Conservation (phyloP, 208 protist species). For the Leptomonas pyrrhocoris region DNA sequence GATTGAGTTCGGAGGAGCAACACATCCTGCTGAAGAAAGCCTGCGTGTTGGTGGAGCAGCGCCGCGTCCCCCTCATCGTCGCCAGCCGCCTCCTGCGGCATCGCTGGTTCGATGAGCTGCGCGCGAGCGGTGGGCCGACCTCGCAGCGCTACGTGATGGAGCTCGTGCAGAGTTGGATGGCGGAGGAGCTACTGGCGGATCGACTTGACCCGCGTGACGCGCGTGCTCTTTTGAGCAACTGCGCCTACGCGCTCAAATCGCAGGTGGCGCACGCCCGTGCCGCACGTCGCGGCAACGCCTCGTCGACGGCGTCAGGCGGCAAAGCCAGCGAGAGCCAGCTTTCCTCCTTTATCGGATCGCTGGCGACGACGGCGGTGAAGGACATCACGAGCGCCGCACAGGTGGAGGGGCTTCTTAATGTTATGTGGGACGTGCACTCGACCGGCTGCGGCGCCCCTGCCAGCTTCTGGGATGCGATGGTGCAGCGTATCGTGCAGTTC, state of each 20-base stretch:
- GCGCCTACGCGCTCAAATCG: conserved; percentile 29
- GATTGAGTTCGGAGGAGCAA: conserved; percentile 13
- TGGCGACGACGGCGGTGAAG: conserved; percentile 45
- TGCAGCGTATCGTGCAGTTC: conserved; percentile 48
- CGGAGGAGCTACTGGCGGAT: conserved; percentile 33
- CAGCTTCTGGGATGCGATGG: conserved; percentile 57
- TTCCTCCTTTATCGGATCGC: conserved; percentile 42
- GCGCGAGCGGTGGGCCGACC: conserved; percentile 19
- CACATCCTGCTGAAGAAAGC: conserved; percentile 36
- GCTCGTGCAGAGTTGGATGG: conserved; percentile 48
- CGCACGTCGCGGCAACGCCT: neutral
- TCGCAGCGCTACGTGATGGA: conserved; percentile 47
- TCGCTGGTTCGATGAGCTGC: conserved; percentile 50
- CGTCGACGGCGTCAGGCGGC: neutral
- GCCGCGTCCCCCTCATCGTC: conserved; percentile 44
- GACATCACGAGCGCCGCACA: conserved; percentile 37
- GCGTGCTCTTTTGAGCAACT: conserved; percentile 47
- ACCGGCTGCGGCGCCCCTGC: conserved; percentile 52
- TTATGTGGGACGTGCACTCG: conserved; percentile 73
- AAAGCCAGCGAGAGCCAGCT: neutral
- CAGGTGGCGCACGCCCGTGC: neutral
- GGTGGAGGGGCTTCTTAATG: conserved; percentile 52
- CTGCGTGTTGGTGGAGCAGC: conserved; percentile 41
- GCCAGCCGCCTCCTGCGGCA: conserved; percentile 51
- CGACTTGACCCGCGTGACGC: conserved; percentile 41